Percentiles rank a stretch among this genome's conserved stretches.
phyloP scores from a whole-genome alignment of 2,329 filamentous ascomycete species.

The Claviceps digitariae region DNA sequence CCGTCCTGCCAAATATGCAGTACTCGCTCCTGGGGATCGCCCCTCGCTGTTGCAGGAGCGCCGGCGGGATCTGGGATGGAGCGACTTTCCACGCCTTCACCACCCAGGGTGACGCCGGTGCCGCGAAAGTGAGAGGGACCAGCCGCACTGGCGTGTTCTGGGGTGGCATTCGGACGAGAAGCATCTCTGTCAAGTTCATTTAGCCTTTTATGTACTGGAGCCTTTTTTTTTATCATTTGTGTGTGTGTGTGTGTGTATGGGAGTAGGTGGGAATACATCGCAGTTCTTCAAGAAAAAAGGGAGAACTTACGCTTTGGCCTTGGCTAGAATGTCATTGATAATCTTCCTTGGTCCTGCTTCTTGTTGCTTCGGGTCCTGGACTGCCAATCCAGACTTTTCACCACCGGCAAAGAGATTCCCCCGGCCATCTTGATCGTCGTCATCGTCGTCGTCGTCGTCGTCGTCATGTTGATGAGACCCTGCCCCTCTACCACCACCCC shows the following conservation, averaged over 20 bases:
- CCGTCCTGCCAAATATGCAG: constrained; percentile 75
- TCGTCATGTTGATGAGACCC: constrained; percentile 34
- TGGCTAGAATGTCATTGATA: constrained; percentile 50
- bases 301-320: constrained; percentile 42
- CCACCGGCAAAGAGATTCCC: constrained; percentile 71
- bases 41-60: constrained; percentile 13
- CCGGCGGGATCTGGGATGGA: constrained; percentile 47
- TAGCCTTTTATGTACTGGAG: neutral
- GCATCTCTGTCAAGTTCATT: constrained; percentile 35
- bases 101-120: constrained; percentile 61
- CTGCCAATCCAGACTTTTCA: constrained; percentile 64
- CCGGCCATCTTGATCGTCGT: constrained; percentile 43
- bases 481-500: constrained; percentile 11
- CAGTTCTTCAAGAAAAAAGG: too few relatives aligned
- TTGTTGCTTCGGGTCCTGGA: constrained; percentile 43
- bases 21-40: constrained; percentile 47
- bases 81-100: constrained; percentile 60
- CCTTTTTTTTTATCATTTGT: too few relatives aligned
- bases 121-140: constrained; percentile 49
- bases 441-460: constrained; percentile 43
- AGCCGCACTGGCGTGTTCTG: constrained; percentile 35
- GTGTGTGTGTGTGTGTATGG: too few relatives aligned
- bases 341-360: constrained; percentile 38
- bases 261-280: too few relatives aligned
- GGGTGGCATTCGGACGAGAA: constrained; percentile 36